Percentiles rank a stretch among this genome's conserved stretches.
Evolutionary conservation across 768 basidiomycete species (phyloP).

Genomic region (Mycena amicta): DNA sequence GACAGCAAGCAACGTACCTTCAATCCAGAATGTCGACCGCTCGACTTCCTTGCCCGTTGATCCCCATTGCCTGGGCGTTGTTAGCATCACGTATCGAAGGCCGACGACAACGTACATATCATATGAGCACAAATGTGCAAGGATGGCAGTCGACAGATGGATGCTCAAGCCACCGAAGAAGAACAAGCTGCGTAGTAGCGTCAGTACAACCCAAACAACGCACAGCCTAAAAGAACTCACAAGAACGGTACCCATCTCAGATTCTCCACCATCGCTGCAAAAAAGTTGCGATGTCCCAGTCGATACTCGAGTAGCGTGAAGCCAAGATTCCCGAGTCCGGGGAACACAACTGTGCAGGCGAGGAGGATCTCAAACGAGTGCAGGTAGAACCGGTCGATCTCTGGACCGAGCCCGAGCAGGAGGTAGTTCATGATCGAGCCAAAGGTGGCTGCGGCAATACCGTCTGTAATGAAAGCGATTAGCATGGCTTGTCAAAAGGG

Average conservation of each 20-base stretch:
- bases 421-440: constrained; percentile 75
- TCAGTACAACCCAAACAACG: background rate
- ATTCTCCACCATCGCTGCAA: constrained; percentile 56
- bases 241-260: constrained; percentile 74
- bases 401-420: constrained; percentile 68
- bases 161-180: constrained; percentile 79
- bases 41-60: constrained; percentile 80
- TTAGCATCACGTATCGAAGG: constrained; percentile 1
- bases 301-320: constrained; percentile 77
- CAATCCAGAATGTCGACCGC: constrained; percentile 86
- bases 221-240: constrained; percentile 37
- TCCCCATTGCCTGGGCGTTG: constrained; percentile 50
- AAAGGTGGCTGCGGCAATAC: constrained; percentile 69
- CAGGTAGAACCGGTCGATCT: constrained; percentile 74
- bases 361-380: constrained; percentile 82
- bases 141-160: constrained; percentile 66
- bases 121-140: constrained; percentile 71
- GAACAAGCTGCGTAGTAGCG: constrained; percentile 51
- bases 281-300: constrained; percentile 59
- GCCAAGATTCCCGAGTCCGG: constrained; percentile 73
- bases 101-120: constrained; percentile 42
- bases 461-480: too few species aligned
- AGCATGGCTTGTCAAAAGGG: background rate
- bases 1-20: constrained; percentile 38
- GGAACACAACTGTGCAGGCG: constrained; percentile 78